Base-by-base conservation (phyloP, 1,139 yeast species). In the Saccharomyces hybrid region DNA sequence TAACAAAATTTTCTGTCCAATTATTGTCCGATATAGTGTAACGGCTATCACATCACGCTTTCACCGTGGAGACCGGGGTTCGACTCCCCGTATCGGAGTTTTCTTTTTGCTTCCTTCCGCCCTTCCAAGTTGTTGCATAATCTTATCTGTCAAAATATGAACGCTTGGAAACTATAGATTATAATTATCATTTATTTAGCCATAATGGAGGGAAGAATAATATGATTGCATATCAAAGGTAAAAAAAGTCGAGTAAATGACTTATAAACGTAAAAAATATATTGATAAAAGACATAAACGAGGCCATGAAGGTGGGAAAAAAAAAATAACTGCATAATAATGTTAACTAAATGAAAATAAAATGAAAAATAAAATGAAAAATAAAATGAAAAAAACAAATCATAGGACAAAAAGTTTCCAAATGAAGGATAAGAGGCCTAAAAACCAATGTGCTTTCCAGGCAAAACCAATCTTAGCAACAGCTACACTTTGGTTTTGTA, bases 21-120 rank as follows among this genome's bases (percentile, higher is more conserved):
- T 23, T 23, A 23, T 23, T 27, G 26, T 62, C 67, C 67, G 66
- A 63, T 63, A 61, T 63, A 62, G 67, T 60, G 62, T 61, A 61
- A 61, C 64, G 64, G 64, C 64, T 61, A 61, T 61, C 64, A 61
- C 64, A 61, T 54, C 62, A 49, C 64, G 64, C 64, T 61, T 60
- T 61, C 64, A 61, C 64, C 64, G 64, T 60, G 63, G 64, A 59
- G 63, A 61, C 64, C 64, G 60, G 64, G 64, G 64, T 61, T 61
- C 64, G 63, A 61, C 64, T 61, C 61, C 61, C 61, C 56, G 48
- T 29, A 51, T 47, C 41, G 42, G 60, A 58, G 60, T 42, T 44
- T 47, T 38, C 50, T 46, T 46, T 51, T 32, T 16, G 16, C 9
- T 19, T 19, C n/a, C 25, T 23, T 23, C 25, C 25, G 5, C 25